Base-by-base conservation (phyloP, 495 filamentous ascomycete genomes). In the Amorphotheca resinae region DNA sequence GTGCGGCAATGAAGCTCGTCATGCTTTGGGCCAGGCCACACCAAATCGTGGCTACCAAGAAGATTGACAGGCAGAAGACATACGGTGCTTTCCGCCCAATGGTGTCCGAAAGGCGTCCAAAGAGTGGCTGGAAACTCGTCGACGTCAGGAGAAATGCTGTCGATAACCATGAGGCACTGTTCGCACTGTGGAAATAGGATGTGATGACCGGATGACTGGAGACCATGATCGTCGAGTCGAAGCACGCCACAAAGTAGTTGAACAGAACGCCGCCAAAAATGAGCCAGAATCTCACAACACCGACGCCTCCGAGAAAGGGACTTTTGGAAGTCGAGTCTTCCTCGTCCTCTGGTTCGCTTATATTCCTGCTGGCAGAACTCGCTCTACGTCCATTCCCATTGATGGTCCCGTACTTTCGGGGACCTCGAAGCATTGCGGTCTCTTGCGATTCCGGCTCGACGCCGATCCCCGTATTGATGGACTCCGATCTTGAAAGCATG, bases 161-260 rank as follows among this genome's bases (percentile, higher is more conserved):
- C 16, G 82, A 85, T 3, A 89, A 65, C 84, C 84, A 89, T 8
- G 82, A 86, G 5, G 82, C 82, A 14, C 71, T 67, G 52, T 87
- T 86, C 11, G 80, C 79, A 38, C 77, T 70, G 39, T 78, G 64
- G 56, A 89, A 87, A 52, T 84, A 73, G 0, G 80, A 84, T 0
- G 83, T 87, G 40, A 89, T 86, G 23, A 84, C 80, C 7, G 83
- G 84, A 58, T 89, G 83, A 33, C 72, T 80, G 1, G 81, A 84
- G 0, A 82, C 81, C 81, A 89, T 87, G 51, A 87, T 69, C 5
- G 82, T 87, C 21, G 70, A 68, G 62, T 89, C 84, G 55, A 87
- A 87, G 47, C 63, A 66, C 4, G 49, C 39, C 0, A 55, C 44
- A 15, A 49, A 55, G 33, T 45, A 33, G 2, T 15, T 17, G 0